Base-by-base conservation (phyloP, 176 grass and related monocot genomes). In the Hordeum marinum region DNA sequence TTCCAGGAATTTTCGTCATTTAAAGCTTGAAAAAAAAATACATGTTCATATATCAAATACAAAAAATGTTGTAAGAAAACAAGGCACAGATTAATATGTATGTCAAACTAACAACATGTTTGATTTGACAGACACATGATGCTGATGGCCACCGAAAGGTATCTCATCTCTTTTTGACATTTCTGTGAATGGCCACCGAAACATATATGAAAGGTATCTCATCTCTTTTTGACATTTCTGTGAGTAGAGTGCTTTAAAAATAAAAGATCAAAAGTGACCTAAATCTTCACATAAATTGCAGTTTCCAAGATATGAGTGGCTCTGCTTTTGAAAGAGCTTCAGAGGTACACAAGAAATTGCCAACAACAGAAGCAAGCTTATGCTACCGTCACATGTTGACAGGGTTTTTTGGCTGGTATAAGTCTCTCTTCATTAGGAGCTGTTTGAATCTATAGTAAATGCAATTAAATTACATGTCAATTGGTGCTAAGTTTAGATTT, bases 351-450 rank as follows among this genome's bases (percentile, higher is more conserved):
- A 29, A 70, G 3, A 89, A 81, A 52, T 76, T 89, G 43, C 46
- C 59, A 76, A 8, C 36, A 60, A 5, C 64, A 71, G 64, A 75
- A 48, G 68, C 37, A 67, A 81, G 61, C 69, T 85, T 89, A 89
- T 89, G 87, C 61, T 50, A n/a, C 70, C n/a, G 11, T 89, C 87
- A 61, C 82, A 89, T 81, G 87, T 85, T 9, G 21, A 75, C 27
- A 35, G 36, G 7, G 82, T 77, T 15, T 85, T 84, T 81, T 89
- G 82, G 82, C 46, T 89, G 61, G 87, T 85, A 41, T 10, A 76
- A 69, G 68, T 68, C 45, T 46, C 3, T 32, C 68, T 46, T 54
- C 48, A 46, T 79, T 88, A 32, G 8, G 42, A 84, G 73, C 43
- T 46, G 20, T 36, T 75, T 66, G 1, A 46, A 46, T 46, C 3